phyloP scores from a whole-genome alignment of 2,329 filamentous ascomycete species.

The Stagonosporopsis vannaccii region DNA sequence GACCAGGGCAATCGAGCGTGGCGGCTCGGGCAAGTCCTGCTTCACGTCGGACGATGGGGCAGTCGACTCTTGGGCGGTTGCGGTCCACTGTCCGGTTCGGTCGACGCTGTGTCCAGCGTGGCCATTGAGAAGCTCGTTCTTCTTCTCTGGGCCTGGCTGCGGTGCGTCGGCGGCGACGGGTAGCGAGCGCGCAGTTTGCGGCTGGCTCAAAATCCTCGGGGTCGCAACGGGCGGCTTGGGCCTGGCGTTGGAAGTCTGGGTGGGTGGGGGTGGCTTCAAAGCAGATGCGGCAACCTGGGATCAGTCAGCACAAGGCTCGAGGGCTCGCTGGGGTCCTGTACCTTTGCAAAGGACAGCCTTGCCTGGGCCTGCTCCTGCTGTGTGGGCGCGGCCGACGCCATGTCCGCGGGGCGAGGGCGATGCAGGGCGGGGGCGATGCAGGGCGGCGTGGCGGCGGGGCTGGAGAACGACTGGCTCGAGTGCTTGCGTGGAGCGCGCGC shows the following conservation, averaged over 20 bases:
- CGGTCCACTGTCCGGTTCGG: conserved; percentile 36
- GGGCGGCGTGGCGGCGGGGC: background rate
- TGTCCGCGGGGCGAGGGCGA: conserved; percentile 18
- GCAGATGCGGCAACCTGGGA: conserved; percentile 52
- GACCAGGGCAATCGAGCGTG: conserved; percentile 39
- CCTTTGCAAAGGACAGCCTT: conserved; percentile 80
- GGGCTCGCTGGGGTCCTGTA: conserved; percentile 48
- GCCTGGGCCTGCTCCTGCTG: conserved; percentile 41
- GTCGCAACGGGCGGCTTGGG: conserved; percentile 39
- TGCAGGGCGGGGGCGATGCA: background rate
- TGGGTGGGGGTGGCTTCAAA: conserved; percentile 37
- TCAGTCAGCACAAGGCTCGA: conserved; percentile 21
- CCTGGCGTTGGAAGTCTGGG: conserved; percentile 30
- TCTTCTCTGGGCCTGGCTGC: conserved; percentile 24
- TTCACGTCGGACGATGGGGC: conserved; percentile 56
- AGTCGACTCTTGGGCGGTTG: conserved; percentile 28
- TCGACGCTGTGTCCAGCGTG: conserved; percentile 23
- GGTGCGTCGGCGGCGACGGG: conserved; percentile 28
- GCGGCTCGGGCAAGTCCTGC: conserved; percentile 36
- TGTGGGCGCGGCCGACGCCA: conserved; percentile 44
- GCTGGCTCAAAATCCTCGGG: conserved; percentile 30
- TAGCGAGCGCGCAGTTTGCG: conserved; percentile 28
- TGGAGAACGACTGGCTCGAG: background rate
- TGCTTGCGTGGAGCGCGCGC: background rate
- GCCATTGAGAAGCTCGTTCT: conserved; percentile 4